These are phyloP conservation scores for Cutaneotrichosporon cutaneum DNA, from an alignment of 1,284 basidiomycete genomes.

Conservation along the genomic window DNA sequence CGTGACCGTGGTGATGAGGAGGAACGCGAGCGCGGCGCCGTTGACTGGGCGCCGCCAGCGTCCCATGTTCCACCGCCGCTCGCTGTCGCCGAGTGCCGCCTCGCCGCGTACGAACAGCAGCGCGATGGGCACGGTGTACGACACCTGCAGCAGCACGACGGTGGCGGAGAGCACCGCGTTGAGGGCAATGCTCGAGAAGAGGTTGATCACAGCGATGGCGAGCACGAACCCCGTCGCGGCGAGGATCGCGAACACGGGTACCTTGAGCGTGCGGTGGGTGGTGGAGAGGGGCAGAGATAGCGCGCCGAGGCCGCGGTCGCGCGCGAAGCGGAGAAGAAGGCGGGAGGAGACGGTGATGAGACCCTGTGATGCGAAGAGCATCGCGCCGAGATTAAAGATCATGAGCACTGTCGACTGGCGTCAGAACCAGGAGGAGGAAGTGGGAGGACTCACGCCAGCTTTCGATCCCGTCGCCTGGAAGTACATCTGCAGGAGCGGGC, in stretches of 20 bases:
- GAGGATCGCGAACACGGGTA: constrained; percentile 29
- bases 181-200: constrained; percentile 58
- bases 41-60: constrained; percentile 37
- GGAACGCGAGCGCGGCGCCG: constrained; percentile 53
- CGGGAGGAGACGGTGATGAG: constrained; percentile 29
- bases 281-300: neutral
- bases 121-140: constrained; percentile 47
- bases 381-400: constrained; percentile 28
- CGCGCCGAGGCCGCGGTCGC: constrained; percentile 12
- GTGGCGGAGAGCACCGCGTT: constrained; percentile 53
- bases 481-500: constrained; percentile 13
- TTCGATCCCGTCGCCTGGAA: constrained; percentile 32
- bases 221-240: constrained; percentile 50
- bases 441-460: constrained; percentile 9
- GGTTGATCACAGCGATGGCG: constrained; percentile 57
- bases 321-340: constrained; percentile 17
- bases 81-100: constrained; percentile 42
- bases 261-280: constrained; percentile 23
- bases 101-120: constrained; percentile 53
- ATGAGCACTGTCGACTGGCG: constrained; percentile 24
- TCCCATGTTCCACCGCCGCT: constrained; percentile 39
- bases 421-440: neutral
- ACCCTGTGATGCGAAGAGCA: constrained; percentile 26
- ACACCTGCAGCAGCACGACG: constrained; percentile 34
- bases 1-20: constrained; percentile 54